Evolutionary conservation across 129 eudicot genomes (phyloP).

Genomic region (Cynara cardunculus): DNA sequence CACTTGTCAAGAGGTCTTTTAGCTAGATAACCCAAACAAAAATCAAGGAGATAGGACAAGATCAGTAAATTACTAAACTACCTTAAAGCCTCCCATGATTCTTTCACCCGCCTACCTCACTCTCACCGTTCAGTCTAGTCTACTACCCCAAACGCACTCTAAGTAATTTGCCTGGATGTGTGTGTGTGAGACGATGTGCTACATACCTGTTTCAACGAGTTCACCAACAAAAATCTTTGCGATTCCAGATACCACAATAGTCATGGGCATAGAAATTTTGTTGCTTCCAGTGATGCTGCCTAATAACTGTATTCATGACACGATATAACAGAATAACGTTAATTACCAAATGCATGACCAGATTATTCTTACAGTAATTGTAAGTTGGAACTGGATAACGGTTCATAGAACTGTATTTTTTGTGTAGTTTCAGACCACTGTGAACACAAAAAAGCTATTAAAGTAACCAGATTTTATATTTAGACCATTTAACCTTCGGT

Average conservation of each 20-base stretch:
- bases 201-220: constrained; percentile 83
- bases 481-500: not conserved
- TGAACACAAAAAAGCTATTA: not conserved
- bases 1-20: not conserved
- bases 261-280: constrained; percentile 87
- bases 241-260: constrained; percentile 92
- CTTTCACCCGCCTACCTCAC: too few relatives aligned
- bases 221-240: constrained; percentile 98
- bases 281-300: constrained; percentile 87
- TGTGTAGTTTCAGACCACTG: not conserved
- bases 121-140: too few relatives aligned
- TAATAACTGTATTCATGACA: constrained; percentile 52
- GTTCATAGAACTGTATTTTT: not conserved
- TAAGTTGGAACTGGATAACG: not conserved
- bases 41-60: not conserved
- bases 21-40: not conserved
- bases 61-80: not conserved
- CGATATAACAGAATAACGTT: not conserved
- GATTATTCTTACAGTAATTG: not conserved
- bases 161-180: not conserved
- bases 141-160: too few relatives aligned
- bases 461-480: constrained; percentile 3
- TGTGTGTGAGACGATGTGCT: not conserved
- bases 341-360: not conserved
- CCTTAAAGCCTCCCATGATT: too few relatives aligned